Percentiles rank a stretch among this genome's conserved stretches.
These are phyloP conservation scores for Russula olivacea DNA, from an alignment of 768 basidiomycete genomes.

Conservation along the genomic window DNA sequence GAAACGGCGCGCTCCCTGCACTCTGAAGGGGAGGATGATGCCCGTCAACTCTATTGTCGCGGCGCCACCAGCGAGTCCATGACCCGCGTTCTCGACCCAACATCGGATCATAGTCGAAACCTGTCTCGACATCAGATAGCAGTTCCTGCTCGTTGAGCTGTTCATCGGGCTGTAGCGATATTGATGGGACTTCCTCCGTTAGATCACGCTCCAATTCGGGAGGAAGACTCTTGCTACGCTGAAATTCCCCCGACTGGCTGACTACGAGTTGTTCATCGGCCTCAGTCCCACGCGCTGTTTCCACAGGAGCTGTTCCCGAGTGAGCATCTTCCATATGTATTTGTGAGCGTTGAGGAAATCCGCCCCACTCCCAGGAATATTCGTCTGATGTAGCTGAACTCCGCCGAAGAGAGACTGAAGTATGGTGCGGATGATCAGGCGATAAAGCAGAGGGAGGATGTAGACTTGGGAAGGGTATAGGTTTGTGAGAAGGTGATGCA, in stretches of 20 bases:
- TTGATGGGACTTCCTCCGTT: not conserved
- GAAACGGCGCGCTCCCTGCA: not conserved
- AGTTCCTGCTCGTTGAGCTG: constrained; percentile 4
- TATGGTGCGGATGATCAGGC: constrained; percentile 34
- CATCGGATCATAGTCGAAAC: constrained; percentile 1
- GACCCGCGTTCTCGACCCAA: constrained; percentile 37
- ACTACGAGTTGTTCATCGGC: constrained; percentile 8
- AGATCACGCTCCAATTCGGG: constrained; percentile 35
- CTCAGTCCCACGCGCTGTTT: constrained; percentile 9
- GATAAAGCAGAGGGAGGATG: constrained; percentile 61
- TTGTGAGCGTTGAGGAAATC: constrained; percentile 77
- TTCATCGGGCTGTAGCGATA: not conserved
- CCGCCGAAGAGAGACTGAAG: not conserved
- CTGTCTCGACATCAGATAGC: constrained; percentile 16
- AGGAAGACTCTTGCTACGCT: constrained; percentile 53
- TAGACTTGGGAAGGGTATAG: constrained; percentile 35
- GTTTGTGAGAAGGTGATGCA: constrained; percentile 24
- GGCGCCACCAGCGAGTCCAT: constrained; percentile 85
- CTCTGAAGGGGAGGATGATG: constrained; percentile 1
- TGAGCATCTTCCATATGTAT: constrained; percentile 44
- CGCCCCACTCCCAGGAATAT: constrained; percentile 95
- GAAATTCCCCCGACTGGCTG: constrained; percentile 30
- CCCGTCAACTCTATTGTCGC: constrained; percentile 36
- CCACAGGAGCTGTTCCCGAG: not conserved
- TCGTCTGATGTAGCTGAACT: constrained; percentile 41